Conservation (phyloP, 2,329 filamentous ascomycete genomes). For the Penicillium brevicompactum region DNA sequence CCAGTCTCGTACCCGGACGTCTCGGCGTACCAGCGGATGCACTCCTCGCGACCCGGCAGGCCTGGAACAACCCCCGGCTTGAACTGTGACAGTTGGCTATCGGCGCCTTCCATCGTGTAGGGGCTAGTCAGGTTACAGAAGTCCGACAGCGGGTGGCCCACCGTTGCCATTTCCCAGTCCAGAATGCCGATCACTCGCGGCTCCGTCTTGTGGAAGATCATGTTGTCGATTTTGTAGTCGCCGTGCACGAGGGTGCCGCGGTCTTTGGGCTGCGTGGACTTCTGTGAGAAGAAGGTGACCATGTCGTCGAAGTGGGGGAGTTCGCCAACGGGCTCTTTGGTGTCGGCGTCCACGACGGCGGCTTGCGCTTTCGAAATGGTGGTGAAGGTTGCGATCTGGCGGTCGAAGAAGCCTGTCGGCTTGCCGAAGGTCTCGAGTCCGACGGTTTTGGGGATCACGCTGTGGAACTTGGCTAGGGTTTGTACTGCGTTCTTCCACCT, state of each 20-base stretch:
- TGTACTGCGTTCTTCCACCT: conserved; percentile 82
- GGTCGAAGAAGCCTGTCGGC: conserved; percentile 74
- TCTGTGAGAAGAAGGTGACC: conserved; percentile 74
- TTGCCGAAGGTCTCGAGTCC: conserved; percentile 75
- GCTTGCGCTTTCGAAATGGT: conserved; percentile 80
- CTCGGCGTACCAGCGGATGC: conserved; percentile 67
- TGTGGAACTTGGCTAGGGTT: conserved; percentile 83
- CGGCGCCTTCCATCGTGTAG: conserved; percentile 38
- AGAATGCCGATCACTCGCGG: conserved; percentile 87
- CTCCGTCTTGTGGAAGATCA: conserved; percentile 87
- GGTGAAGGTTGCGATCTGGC: conserved; percentile 81
- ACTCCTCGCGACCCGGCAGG: conserved; percentile 61
- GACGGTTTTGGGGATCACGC: conserved; percentile 66
- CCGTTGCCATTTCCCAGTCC: conserved; percentile 98
- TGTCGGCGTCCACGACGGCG: conserved; percentile 73
- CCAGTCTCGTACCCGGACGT: conserved; percentile 71
- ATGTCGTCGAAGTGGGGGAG: conserved; percentile 83
- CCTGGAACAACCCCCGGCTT: conserved; percentile 66
- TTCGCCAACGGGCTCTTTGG: conserved; percentile 72
- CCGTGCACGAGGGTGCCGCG: conserved; percentile 82
- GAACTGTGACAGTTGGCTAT: conserved; percentile 54
- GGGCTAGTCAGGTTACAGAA: conserved; percentile 71
- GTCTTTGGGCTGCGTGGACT: conserved; percentile 72
- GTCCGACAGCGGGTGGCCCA: conserved; percentile 94
- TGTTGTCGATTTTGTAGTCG: conserved; percentile 93